Evolutionary conservation across 441 rosid species (phyloP).

Genomic region (Populus hybrid): DNA sequence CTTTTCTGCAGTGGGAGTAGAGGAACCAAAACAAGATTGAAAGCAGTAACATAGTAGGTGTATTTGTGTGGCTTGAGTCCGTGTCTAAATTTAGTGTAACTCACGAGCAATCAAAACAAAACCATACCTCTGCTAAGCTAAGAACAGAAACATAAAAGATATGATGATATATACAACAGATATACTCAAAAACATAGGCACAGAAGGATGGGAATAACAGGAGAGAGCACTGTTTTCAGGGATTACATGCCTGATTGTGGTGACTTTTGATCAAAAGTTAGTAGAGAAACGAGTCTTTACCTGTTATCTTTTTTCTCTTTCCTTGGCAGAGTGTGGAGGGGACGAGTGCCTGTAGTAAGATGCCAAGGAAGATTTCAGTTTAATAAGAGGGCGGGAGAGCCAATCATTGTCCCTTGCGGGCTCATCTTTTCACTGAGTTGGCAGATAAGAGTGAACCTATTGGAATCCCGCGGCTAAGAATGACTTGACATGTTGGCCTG

Average conservation of each 20-base stretch:
- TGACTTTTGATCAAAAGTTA: background rate
- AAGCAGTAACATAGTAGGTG: background rate
- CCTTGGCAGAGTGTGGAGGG: background rate
- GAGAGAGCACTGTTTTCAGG: background rate
- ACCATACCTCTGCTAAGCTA: background rate
- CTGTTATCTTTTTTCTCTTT: background rate
- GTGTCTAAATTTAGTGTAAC: background rate
- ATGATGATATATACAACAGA: background rate
- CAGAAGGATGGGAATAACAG: background rate
- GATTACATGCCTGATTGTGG: background rate
- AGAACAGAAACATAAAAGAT: background rate
- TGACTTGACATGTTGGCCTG: background rate
- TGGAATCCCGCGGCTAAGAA: conserved; percentile 32
- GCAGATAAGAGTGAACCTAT: conserved; percentile 45
- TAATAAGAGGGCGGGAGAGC: conserved; percentile 47
- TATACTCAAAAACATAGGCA: background rate
- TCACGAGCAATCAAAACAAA: background rate
- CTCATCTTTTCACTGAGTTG: conserved; percentile 22
- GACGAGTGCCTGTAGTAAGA: background rate
- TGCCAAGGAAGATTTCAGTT: conserved; percentile 9
- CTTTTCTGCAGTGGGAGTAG: background rate
- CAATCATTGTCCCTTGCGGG: conserved; percentile 27
- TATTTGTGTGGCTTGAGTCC: background rate
- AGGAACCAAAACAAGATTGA: background rate
- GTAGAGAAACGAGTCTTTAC: background rate